phyloP scores from a whole-genome alignment of 139 green algal genomes.

The Coccomyxa sp. region DNA sequence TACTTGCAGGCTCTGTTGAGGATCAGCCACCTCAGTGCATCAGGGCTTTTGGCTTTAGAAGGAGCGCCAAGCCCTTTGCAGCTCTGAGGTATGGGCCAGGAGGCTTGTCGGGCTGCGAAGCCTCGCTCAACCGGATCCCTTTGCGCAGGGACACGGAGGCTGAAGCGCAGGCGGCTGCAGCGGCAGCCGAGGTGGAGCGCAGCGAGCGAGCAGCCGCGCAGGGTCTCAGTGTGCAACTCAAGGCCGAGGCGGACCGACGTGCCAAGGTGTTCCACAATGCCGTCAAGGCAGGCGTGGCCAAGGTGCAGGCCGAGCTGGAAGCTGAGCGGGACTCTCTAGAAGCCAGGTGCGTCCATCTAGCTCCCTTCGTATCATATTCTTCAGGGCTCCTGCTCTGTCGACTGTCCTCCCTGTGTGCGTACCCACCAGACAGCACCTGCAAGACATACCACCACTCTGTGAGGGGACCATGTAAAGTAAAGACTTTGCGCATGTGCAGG shows the following conservation, averaged over 20 bases:
- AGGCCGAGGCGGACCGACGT: constrained; percentile 35
- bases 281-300: constrained; percentile 37
- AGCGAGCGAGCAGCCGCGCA: constrained; percentile 34
- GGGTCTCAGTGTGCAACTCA: constrained; percentile 33
- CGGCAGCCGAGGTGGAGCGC: constrained; percentile 5
- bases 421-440: too few relatives aligned
- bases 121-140: neutral
- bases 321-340: constrained; percentile 36
- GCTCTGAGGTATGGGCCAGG: neutral
- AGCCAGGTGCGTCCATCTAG: constrained; percentile 14
- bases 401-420: neutral
- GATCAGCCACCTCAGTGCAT: neutral
- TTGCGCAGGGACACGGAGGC: neutral
- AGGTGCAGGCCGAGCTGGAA: constrained; percentile 41
- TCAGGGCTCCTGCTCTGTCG: neutral
- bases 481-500: constrained; percentile 2
- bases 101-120: neutral
- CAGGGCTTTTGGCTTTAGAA: neutral
- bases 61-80: neutral
- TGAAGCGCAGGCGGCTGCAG: constrained; percentile 1
- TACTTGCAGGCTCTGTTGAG: neutral
- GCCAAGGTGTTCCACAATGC: constrained; percentile 54
- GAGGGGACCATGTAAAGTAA: too few relatives aligned
- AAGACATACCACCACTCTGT: too few relatives aligned
- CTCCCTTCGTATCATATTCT: neutral